A percentile compares a stretch with the other conserved stretches of the same genome.
Evolutionary conservation across 106 monocot genomes (phyloP).

Genomic region (Apostasia shenzhenica): DNA sequence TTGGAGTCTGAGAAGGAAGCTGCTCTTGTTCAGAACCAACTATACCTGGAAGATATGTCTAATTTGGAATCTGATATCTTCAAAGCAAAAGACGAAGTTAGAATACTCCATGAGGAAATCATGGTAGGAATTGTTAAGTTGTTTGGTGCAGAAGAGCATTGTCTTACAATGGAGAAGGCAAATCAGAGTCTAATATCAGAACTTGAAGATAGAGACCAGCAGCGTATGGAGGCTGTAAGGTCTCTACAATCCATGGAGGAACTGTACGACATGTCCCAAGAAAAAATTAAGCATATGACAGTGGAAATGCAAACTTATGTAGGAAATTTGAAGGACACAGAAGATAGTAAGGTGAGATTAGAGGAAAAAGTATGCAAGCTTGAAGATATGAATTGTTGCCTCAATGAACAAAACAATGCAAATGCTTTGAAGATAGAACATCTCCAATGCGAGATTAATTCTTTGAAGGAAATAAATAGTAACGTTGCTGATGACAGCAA

Average conservation of each 20-base stretch:
- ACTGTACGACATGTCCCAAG: constrained; percentile 24
- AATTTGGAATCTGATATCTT: constrained; percentile 30
- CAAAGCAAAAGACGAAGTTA: constrained; percentile 20
- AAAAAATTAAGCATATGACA: constrained; percentile 21
- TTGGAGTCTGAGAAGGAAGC: constrained; percentile 35
- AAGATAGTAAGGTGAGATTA: constrained; percentile 27
- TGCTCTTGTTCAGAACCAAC: constrained; percentile 22
- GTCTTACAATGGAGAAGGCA: too few relatives aligned
- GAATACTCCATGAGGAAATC: constrained; percentile 35
- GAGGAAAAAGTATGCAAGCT: constrained; percentile 25
- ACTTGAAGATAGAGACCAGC: background rate
- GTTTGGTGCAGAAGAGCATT: background rate
- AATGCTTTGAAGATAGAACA: constrained; percentile 12
- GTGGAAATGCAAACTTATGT: constrained; percentile 14
- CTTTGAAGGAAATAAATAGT: constrained; percentile 20
- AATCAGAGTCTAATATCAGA: too few relatives aligned
- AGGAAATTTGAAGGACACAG: constrained; percentile 31
- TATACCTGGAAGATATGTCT: constrained; percentile 24
- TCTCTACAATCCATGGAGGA: constrained; percentile 22
- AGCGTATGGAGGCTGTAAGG: constrained; percentile 17
- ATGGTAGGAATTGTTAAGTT: constrained; percentile 3
- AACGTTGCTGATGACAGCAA: constrained; percentile 40
- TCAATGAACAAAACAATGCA: constrained; percentile 19
- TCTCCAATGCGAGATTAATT: constrained; percentile 23
- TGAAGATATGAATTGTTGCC: constrained; percentile 15